A percentile compares a stretch with the other conserved stretches of the same genome.
Conservation (phyloP, 2,329 filamentous ascomycete species). For the Fragosphaeria purpurea region DNA sequence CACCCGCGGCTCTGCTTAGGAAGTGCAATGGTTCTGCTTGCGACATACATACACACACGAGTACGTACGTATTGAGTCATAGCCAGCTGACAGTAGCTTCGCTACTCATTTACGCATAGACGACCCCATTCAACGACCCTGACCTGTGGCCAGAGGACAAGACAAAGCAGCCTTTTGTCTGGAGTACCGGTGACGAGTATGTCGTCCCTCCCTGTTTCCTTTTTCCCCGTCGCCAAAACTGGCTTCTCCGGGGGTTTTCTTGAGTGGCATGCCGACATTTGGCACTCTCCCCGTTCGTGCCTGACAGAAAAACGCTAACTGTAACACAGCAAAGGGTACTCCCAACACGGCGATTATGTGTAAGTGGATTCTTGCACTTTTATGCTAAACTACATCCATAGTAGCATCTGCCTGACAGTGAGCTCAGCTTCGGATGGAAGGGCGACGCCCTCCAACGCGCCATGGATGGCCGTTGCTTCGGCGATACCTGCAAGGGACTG, state of each 20-base stretch:
- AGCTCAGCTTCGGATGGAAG: too few relatives aligned
- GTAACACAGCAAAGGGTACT: conserved; percentile 2
- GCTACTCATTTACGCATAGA: conserved; percentile 9
- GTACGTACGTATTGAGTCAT: too few relatives aligned
- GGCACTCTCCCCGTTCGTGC: too few relatives aligned
- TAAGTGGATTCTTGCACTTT: background rate
- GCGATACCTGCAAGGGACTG: conserved; percentile 1
- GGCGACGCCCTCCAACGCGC: too few relatives aligned
- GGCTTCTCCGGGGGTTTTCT: too few relatives aligned
- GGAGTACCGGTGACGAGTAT: conserved; percentile 20
- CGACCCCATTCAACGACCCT: conserved; percentile 23
- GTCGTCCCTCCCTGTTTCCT: background rate
- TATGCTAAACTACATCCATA: background rate
- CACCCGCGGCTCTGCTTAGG: background rate
- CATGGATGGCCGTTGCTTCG: too few relatives aligned
- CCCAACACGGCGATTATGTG: conserved; percentile 6
- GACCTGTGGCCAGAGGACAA: conserved; percentile 25
- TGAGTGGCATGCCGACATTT: too few relatives aligned
- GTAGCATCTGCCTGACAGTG: background rate
- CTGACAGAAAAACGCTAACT: background rate
- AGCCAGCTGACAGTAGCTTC: too few relatives aligned
- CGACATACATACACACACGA: too few relatives aligned
- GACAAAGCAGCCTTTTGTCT: conserved; percentile 23
- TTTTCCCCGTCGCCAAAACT: too few relatives aligned
- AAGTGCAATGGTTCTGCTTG: too few relatives aligned